These are phyloP conservation scores for Tetrahymena elliotti DNA, from an alignment of 73 alveolate species.

Conservation along the genomic window DNA sequence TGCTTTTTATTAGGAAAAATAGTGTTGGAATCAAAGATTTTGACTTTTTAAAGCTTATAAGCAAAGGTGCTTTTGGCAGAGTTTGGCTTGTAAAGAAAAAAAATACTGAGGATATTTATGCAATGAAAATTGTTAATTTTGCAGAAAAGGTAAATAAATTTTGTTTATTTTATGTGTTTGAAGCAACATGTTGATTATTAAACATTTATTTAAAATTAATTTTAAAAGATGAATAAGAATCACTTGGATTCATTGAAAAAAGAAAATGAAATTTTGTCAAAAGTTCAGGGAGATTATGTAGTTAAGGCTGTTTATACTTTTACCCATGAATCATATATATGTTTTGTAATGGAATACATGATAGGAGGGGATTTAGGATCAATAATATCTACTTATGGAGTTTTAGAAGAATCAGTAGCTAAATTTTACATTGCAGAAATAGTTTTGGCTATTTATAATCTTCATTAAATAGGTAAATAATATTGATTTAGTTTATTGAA, in stretches of 20 bases:
- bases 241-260: slow-evolving; percentile 18
- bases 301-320: slow-evolving; percentile 33
- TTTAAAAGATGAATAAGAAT: neutral
- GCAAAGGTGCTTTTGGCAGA: slow-evolving; percentile 46
- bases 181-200: no score
- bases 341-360: slow-evolving; percentile 44
- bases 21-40: slow-evolving; percentile 28
- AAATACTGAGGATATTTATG: slow-evolving; percentile 40
- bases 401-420: slow-evolving; percentile 31
- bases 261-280: slow-evolving; percentile 32
- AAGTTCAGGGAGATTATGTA: slow-evolving; percentile 13
- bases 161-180: neutral
- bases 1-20: neutral
- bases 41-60: slow-evolving; percentile 20
- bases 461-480: neutral
- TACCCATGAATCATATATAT: slow-evolving; percentile 29
- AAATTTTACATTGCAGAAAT: slow-evolving; percentile 46
- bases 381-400: slow-evolving; percentile 28
- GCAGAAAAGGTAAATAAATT: slow-evolving; percentile 15
- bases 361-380: slow-evolving; percentile 38
- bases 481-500: neutral
- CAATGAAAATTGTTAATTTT: slow-evolving; percentile 32
- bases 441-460: slow-evolving; percentile 3
- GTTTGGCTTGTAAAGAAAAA: slow-evolving; percentile 25
- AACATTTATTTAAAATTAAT: neutral